A percentile compares a stretch with the other conserved stretches of the same genome.
phyloP scores from a whole-genome alignment of 106 monocot species.

The Posidonia australis region DNA sequence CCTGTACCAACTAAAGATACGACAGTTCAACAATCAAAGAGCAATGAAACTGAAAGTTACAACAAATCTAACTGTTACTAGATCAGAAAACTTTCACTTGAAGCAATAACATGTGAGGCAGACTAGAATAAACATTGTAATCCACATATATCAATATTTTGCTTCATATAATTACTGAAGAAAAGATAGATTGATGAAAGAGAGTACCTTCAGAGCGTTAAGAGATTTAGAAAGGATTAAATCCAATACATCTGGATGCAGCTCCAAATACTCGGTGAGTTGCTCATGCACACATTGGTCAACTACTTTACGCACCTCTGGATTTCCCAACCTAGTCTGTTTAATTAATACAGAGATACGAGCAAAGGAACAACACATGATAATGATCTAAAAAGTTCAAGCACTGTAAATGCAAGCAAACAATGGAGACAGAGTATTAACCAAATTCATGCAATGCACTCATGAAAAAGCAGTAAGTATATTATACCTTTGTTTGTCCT shows the following conservation, averaged over 20 bases:
- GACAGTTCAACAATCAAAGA: no score
- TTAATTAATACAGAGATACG: background rate
- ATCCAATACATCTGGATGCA: constrained; percentile 79
- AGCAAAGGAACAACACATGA: background rate
- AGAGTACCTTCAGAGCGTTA: constrained; percentile 79
- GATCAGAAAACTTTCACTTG: no score
- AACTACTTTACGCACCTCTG: constrained; percentile 85
- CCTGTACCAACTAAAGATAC: no score
- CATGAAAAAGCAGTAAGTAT: background rate
- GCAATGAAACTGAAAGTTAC: no score
- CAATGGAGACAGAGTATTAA: background rate
- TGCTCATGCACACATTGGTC: constrained; percentile 91
- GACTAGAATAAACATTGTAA: no score
- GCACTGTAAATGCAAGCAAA: background rate
- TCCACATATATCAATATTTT: no score
- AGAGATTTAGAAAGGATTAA: constrained; percentile 84
- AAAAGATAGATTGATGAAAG: constrained; percentile 1
- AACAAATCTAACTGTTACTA: no score
- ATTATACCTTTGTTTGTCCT: constrained; percentile 90
- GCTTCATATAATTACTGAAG: background rate
- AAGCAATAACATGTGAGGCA: no score
- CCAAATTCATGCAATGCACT: background rate
- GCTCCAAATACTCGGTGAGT: constrained; percentile 82
- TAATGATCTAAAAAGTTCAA: background rate
- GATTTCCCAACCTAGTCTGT: constrained; percentile 96